Conservation (phyloP, 1,284 basidiomycete species). For the Leccinum insolens region DNA sequence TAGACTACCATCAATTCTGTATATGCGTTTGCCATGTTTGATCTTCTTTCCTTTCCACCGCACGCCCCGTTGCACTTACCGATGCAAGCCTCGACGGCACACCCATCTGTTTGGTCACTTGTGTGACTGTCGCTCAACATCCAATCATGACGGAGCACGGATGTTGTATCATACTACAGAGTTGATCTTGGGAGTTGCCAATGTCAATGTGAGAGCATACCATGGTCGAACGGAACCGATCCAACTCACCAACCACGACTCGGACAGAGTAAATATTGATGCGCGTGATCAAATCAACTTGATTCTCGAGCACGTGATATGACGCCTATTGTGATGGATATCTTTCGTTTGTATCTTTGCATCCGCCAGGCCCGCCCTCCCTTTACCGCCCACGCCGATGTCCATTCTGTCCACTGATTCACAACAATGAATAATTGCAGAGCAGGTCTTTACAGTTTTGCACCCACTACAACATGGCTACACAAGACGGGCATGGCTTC, state of each 20-base stretch:
- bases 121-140: not conserved
- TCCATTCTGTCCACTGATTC: slow-evolving; percentile 3
- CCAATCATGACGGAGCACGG: not conserved
- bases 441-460: slow-evolving; percentile 30
- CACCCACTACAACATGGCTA: slow-evolving; percentile 25
- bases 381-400: slow-evolving; percentile 4
- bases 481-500: slow-evolving; percentile 28
- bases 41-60: slow-evolving; percentile 5
- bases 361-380: not conserved
- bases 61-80: slow-evolving; percentile 6
- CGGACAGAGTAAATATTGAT: not conserved
- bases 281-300: slow-evolving; percentile 3
- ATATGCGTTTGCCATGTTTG: slow-evolving; percentile 17
- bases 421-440: slow-evolving; percentile 26
- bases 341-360: slow-evolving; percentile 3
- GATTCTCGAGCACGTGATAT: slow-evolving; percentile 31
- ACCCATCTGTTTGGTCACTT: not conserved
- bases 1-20: slow-evolving; percentile 33
- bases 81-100: not conserved
- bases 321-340: slow-evolving; percentile 6
- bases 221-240: not conserved
- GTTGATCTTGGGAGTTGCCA: not conserved
- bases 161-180: not conserved
- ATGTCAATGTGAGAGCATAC: not conserved
- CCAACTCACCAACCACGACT: not conserved